These are phyloP conservation scores for Phytomonas serpens DNA, from an alignment of 208 protist species.

Conservation along the genomic window DNA sequence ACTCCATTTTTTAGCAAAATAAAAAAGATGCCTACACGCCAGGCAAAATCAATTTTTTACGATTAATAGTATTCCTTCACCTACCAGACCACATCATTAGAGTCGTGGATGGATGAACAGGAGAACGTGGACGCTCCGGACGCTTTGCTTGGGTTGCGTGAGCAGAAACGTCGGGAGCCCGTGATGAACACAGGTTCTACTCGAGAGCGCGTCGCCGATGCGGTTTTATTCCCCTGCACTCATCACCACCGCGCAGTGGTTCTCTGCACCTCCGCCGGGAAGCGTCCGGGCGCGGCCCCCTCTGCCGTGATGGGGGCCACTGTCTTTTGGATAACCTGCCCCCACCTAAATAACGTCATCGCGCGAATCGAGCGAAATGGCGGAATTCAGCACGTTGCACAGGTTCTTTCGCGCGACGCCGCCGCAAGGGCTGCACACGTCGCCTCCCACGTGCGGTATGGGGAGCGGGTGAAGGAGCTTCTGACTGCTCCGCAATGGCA, in stretches of 20 bases:
- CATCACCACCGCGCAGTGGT: slow-evolving; percentile 44
- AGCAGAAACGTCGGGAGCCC: too few species aligned
- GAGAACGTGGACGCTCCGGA: too few species aligned
- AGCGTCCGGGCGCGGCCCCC: slow-evolving; percentile 55
- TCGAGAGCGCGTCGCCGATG: slow-evolving; percentile 54
- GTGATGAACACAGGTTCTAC: too few species aligned
- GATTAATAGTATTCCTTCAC: too few species aligned
- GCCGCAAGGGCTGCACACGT: slow-evolving; percentile 26
- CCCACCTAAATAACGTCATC: slow-evolving; percentile 66
- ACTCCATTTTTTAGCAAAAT: too few species aligned
- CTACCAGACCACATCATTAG: too few species aligned
- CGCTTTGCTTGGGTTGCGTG: too few species aligned
- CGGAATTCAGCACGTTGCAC: slow-evolving; percentile 27
- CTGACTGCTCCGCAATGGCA: slow-evolving; percentile 40
- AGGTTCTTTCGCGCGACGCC: slow-evolving; percentile 19
- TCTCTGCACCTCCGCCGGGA: slow-evolving; percentile 71
- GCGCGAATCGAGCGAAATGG: slow-evolving; percentile 62
- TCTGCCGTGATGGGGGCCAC: slow-evolving; percentile 70
- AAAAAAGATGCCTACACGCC: too few species aligned
- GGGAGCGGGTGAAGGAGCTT: slow-evolving; percentile 24
- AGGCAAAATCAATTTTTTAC: too few species aligned
- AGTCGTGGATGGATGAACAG: too few species aligned
- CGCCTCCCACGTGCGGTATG: slow-evolving; percentile 49
- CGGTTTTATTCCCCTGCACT: slow-evolving; percentile 43
- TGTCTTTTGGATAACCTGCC: slow-evolving; percentile 81